Conservation (phyloP, 306 rosid species). For the Acacia acuminata region DNA sequence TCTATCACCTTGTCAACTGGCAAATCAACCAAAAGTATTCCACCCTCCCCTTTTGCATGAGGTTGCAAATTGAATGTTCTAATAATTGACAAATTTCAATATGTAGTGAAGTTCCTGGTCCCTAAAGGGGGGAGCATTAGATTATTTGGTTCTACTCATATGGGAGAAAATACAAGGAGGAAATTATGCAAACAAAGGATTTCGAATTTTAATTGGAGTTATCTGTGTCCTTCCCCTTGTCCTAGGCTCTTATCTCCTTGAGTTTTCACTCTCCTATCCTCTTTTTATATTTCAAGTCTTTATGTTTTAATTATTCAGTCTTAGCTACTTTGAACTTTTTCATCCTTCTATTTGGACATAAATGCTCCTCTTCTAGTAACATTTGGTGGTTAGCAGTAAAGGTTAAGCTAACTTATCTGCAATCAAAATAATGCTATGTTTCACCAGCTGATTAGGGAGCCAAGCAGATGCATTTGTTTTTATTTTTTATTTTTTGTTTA, state of each 20-base stretch:
- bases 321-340: neutral
- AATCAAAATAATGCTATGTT: neutral
- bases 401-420: neutral
- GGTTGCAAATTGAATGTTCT: too few species aligned
- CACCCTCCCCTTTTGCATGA: too few species aligned
- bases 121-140: too few species aligned
- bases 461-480: neutral
- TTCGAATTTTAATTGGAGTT: neutral
- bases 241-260: neutral
- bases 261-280: neutral
- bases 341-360: neutral
- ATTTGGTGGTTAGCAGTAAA: neutral
- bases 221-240: neutral
- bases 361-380: neutral
- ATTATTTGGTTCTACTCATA: too few species aligned
- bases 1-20: too few species aligned
- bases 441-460: neutral
- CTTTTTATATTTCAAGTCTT: neutral
- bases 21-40: too few species aligned
- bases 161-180: too few species aligned
- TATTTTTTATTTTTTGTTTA: neutral
- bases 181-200: neutral
- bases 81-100: too few species aligned
- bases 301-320: neutral
- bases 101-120: too few species aligned